Conservation (phyloP, 805 yeast species). For the Zygoascus ofunaensis region DNA sequence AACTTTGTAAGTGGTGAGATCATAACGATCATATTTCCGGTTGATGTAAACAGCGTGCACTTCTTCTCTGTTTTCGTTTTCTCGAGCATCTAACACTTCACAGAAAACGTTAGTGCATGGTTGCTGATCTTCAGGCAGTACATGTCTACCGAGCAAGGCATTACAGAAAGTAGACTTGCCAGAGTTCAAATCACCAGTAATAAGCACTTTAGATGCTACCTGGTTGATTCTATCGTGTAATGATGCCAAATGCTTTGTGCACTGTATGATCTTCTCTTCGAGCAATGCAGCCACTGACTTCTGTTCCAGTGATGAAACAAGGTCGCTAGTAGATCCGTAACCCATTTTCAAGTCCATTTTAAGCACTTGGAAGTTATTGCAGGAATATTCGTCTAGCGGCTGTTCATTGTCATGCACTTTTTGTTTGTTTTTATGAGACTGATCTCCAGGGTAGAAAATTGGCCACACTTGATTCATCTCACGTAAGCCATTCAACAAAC, state of each 20-base stretch:
- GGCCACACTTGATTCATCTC: constrained; percentile 23
- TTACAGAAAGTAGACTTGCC: constrained; percentile 96
- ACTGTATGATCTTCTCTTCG: constrained; percentile 56
- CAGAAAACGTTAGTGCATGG: constrained; percentile 96
- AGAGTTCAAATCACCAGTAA: constrained; percentile 94
- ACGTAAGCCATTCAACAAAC: constrained; percentile 24
- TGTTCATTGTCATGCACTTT: not conserved
- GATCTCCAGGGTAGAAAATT: constrained; percentile 23
- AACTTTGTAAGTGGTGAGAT: constrained; percentile 57
- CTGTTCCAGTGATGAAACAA: constrained; percentile 53
- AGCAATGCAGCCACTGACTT: constrained; percentile 59
- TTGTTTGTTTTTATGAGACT: not conserved
- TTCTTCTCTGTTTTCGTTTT: constrained; percentile 69
- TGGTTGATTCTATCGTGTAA: constrained; percentile 81
- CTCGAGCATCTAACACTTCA: constrained; percentile 79
- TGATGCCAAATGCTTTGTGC: constrained; percentile 57
- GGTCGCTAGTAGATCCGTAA: constrained; percentile 23
- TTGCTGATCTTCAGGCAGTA: constrained; percentile 93
- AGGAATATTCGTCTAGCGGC: not conserved
- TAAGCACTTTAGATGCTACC: constrained; percentile 84
- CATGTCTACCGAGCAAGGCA: constrained; percentile 64
- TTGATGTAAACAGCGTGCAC: constrained; percentile 75
- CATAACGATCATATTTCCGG: constrained; percentile 39
- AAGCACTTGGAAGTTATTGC: constrained; percentile 45
- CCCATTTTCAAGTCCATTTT: constrained; percentile 51